Percentiles rank a stretch among this genome's conserved stretches.
Conservation (phyloP, 768 basidiomycete species). For the Suillus spraguei region DNA sequence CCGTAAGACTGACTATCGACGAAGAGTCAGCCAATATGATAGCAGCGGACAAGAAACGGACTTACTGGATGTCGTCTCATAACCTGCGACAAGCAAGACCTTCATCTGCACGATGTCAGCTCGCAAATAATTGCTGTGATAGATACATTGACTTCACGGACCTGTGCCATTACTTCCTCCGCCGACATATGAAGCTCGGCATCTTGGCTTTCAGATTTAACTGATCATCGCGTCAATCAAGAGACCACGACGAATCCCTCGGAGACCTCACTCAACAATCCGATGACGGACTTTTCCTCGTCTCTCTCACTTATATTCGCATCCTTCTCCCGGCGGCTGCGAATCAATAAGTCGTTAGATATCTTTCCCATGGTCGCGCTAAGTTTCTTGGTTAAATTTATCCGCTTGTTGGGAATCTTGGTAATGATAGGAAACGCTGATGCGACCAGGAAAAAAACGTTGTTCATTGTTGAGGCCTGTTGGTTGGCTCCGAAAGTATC, state of each 20-base stretch:
- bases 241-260: no score
- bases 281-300: not conserved
- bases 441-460: constrained; percentile 9
- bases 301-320: not conserved
- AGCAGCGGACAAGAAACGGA: no score
- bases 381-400: not conserved
- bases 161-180: no score
- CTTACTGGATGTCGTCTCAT: no score
- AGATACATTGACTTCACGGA: not conserved
- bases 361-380: not conserved
- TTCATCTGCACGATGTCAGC: no score
- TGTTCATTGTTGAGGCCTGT: constrained; percentile 26
- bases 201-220: no score
- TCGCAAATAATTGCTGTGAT: not conserved
- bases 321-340: not conserved
- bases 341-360: not conserved
- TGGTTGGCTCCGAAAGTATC: constrained; percentile 25
- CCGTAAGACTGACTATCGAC: not conserved
- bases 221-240: no score
- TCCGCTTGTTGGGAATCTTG: not conserved
- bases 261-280: no score
- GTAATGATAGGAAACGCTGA: not conserved
- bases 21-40: no score
- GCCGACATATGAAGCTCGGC: not conserved
- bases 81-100: no score